Evolutionary conservation across 805 yeast genomes (phyloP), one percentile per base, ranked within the genome.

Genomic region (Yarrowia phangngaensis): DNA sequence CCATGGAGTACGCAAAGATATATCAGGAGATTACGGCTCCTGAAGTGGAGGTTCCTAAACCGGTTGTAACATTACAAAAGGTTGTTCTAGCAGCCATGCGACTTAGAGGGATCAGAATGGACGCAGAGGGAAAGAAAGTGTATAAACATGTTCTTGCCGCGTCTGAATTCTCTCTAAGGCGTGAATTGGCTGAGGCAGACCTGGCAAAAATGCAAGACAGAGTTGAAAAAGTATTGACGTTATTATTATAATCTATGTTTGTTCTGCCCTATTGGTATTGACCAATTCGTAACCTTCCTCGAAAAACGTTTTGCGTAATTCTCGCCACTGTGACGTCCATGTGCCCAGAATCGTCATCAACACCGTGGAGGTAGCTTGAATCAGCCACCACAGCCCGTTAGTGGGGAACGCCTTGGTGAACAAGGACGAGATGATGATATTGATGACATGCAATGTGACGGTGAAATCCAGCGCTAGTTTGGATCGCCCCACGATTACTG

Each of bases 391-490:
- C 40, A 81, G 70, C 5, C 83, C 54, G 24, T 80, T 76, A 12
- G 68, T 67, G 0, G 98, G 98, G 54, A 90, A 74, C 22, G 73
- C 70, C 0, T 78, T 74, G 1, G 85, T 72, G 54, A 78, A 79
- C 1, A 76, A 52, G 78, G 85, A 79, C 0, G 79, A 85, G 3
- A 86, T 79, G 3, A 79, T 46, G 17, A 90, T 64, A 65, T 90
- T 82, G 43, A 92, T 74, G 16, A 83, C 78, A 64, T 92, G 96
- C 12, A 90, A 78, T 0, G 98, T 92, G n/a, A 90, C 61, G 8
- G 95, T 96, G 68, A 92, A 90, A 66, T 90, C 98, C 84, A 95
- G 84, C 0, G 97, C 97, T 41, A 90, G 69, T 63, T 90, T 92
- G 31, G 95, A 84, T 51, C 97, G 71, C 0, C 97, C 96, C 9